These are phyloP conservation scores for Diplogelasinospora grovesii DNA, from an alignment of 495 filamentous ascomycete genomes.

Conservation along the genomic window DNA sequence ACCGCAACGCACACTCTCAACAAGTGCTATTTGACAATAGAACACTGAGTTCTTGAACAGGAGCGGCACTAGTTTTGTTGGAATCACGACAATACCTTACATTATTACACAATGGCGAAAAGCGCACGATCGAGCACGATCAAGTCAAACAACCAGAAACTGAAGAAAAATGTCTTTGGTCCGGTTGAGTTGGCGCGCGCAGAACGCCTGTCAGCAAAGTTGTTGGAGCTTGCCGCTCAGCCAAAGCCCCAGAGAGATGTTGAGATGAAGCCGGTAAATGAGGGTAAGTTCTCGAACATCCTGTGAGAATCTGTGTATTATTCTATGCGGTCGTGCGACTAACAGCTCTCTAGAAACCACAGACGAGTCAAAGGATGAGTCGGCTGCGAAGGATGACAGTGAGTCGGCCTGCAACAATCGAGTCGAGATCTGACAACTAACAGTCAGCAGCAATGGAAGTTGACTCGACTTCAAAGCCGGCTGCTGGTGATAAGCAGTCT, in stretches of 20 bases:
- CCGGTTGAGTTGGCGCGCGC: constrained; percentile 69
- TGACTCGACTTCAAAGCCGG: constrained; percentile 29
- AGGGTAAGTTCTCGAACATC: constrained; percentile 18
- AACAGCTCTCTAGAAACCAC: constrained; percentile 6
- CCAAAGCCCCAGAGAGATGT: constrained; percentile 47
- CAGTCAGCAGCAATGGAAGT: constrained; percentile 40
- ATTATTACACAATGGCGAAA: constrained; percentile 88
- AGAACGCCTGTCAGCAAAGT: constrained; percentile 71
- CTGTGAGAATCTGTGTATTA: not conserved
- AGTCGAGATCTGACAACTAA: constrained; percentile 9
- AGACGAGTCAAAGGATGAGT: constrained; percentile 14
- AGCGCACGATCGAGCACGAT: constrained; percentile 63
- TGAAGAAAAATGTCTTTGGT: constrained; percentile 72
- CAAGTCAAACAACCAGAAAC: constrained; percentile 69
- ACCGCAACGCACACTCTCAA: no score
- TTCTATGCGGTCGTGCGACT: not conserved
- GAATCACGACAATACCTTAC: no score
- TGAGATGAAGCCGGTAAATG: constrained; percentile 25
- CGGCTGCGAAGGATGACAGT: constrained; percentile 26
- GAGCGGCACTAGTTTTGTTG: no score
- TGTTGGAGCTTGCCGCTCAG: constrained; percentile 65
- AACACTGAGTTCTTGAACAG: no score
- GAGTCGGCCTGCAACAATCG: constrained; percentile 13
- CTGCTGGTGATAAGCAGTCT: constrained; percentile 25
- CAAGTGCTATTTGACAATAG: no score